phyloP scores from a whole-genome alignment of 2,329 filamentous ascomycete genomes.

The Hypocreales sp. region DNA sequence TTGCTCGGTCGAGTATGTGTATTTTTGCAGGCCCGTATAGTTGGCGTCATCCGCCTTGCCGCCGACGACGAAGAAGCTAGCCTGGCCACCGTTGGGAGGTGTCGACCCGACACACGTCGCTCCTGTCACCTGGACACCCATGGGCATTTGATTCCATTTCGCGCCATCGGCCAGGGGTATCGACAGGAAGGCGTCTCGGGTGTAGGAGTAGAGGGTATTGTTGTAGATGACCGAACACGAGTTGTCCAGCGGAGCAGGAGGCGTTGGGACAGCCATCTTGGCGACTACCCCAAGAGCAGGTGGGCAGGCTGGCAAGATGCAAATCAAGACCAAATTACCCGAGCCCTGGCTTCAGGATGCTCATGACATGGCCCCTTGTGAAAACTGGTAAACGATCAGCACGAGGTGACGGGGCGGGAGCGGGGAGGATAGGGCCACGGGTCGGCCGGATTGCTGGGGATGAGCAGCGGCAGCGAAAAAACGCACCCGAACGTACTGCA shows the following conservation, averaged over 20 bases:
- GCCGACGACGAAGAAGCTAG: conserved; percentile 68
- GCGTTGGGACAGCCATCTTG: conserved; percentile 57
- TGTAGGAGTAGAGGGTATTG: conserved; percentile 75
- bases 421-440: neutral
- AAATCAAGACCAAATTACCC: neutral
- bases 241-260: conserved; percentile 52
- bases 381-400: neutral
- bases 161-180: conserved; percentile 53
- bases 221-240: conserved; percentile 72
- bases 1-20: conserved; percentile 34
- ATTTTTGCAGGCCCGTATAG: conserved; percentile 65
- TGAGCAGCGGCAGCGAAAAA: too few relatives aligned
- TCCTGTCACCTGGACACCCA: conserved; percentile 56
- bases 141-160: conserved; percentile 51
- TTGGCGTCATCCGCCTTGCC: conserved; percentile 38
- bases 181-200: conserved; percentile 58
- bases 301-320: neutral
- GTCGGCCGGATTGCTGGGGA: neutral
- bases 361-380: conserved; percentile 2
- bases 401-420: neutral
- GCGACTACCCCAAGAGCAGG: conserved; percentile 3
- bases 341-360: neutral
- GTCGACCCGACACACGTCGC: conserved; percentile 62
- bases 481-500: too few relatives aligned
- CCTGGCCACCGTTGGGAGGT: conserved; percentile 38